Conservation (phyloP, 2,329 filamentous ascomycete species). For the Didymella exigua region DNA sequence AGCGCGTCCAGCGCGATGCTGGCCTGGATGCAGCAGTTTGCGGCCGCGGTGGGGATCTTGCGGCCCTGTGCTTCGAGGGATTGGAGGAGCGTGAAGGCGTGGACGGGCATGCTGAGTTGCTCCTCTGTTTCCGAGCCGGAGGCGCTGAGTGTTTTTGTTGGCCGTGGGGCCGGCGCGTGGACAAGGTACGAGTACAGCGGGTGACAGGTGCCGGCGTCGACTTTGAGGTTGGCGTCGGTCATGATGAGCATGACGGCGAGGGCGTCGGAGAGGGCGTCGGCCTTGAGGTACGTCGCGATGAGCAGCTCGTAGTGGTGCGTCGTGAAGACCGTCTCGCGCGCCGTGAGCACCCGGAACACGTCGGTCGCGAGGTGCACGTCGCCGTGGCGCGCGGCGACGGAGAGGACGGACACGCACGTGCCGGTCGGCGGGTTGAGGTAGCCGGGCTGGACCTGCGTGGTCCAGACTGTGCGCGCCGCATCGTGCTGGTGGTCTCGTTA, state of each 20-base stretch:
- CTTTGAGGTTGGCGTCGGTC: slow-evolving; percentile 64
- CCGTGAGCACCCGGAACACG: slow-evolving; percentile 69
- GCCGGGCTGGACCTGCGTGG: slow-evolving; percentile 62
- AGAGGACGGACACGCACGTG: slow-evolving; percentile 71
- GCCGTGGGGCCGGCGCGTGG: slow-evolving; percentile 23
- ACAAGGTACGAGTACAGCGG: slow-evolving; percentile 65
- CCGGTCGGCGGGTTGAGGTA: slow-evolving; percentile 69
- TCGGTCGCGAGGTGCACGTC: slow-evolving; percentile 73
- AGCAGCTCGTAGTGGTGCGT: slow-evolving; percentile 80
- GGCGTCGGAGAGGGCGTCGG: slow-evolving; percentile 67
- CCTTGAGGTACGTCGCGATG: slow-evolving; percentile 69
- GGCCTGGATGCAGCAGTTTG: slow-evolving; percentile 61
- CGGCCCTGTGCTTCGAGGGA: slow-evolving; percentile 58
- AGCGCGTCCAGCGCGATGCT: slow-evolving; percentile 54
- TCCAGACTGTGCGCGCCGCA: slow-evolving; percentile 75
- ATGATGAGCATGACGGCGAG: slow-evolving; percentile 76
- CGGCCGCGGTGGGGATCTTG: slow-evolving; percentile 57
- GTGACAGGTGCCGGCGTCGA: slow-evolving; percentile 66
- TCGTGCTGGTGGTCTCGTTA: slow-evolving; percentile 56
- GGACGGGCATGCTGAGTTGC: slow-evolving; percentile 48
- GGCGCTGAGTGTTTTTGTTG: background rate
- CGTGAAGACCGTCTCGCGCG: slow-evolving; percentile 63
- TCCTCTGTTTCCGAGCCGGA: slow-evolving; percentile 34
- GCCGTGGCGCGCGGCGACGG: slow-evolving; percentile 70
- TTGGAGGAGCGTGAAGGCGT: slow-evolving; percentile 64